phyloP scores from a whole-genome alignment of 441 rosid genomes.

The Viola pubescens region DNA sequence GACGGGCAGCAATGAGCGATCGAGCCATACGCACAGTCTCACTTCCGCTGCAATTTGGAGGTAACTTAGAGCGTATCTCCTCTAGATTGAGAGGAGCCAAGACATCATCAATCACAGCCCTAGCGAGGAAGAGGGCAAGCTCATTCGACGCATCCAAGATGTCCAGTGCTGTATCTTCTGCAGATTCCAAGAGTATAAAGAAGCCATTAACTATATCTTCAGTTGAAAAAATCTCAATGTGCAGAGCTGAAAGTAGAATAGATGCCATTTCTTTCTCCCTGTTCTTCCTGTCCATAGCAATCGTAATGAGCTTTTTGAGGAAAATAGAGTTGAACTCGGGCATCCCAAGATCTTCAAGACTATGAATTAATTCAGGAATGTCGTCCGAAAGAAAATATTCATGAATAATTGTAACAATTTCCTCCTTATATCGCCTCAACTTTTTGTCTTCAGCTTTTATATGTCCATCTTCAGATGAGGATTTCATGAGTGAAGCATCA shows the following conservation, averaged over 20 bases:
- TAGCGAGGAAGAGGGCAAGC: constrained; percentile 86
- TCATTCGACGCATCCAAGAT: constrained; percentile 94
- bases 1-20: constrained; percentile 80
- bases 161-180: constrained; percentile 94
- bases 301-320: constrained; percentile 82
- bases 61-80: constrained; percentile 64
- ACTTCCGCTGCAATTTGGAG: constrained; percentile 69
- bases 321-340: constrained; percentile 75
- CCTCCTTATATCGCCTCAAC: constrained; percentile 65
- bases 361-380: constrained; percentile 86
- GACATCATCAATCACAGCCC: constrained; percentile 96
- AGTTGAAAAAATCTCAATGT: constrained; percentile 85
- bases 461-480: constrained; percentile 35
- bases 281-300: constrained; percentile 96
- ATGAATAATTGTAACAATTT: constrained; percentile 69
- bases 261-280: constrained; percentile 99
- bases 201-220: constrained; percentile 91
- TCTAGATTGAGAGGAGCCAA: constrained; percentile 85
- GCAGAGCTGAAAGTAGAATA: constrained; percentile 84
- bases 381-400: constrained; percentile 97
- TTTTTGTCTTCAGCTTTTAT: constrained; percentile 36
- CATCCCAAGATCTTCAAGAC: constrained; percentile 76
- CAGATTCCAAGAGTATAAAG: constrained; percentile 87
- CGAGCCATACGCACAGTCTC: constrained; percentile 76
- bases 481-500: constrained; percentile 49